Conservation (phyloP, 2,329 filamentous ascomycete genomes). For the Penicillium sp. region DNA sequence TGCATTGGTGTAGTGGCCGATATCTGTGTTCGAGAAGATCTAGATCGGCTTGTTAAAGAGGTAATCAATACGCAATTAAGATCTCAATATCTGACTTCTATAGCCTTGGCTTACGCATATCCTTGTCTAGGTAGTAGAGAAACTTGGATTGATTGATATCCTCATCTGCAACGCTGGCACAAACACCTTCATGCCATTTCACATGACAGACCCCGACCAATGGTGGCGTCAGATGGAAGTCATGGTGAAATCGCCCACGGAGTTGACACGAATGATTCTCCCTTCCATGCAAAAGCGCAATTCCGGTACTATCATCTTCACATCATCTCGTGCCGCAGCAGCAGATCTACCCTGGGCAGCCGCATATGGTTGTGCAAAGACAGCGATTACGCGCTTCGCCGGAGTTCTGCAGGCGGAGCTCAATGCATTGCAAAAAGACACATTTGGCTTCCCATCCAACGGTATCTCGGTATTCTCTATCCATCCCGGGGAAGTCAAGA, state of each 20-base stretch:
- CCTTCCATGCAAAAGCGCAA: not conserved
- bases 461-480: slow-evolving; percentile 1
- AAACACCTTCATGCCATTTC: slow-evolving; percentile 3
- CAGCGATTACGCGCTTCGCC: not conserved
- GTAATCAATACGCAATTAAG: not conserved
- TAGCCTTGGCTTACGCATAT: not conserved
- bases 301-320: not conserved
- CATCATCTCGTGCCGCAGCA: not conserved
- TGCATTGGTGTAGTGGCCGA: not conserved
- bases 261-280: not conserved
- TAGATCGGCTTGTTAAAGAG: not conserved
- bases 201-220: not conserved
- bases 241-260: not conserved
- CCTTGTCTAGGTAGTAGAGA: not conserved
- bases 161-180: not conserved
- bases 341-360: not conserved
- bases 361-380: not conserved
- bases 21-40: not conserved
- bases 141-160: not conserved
- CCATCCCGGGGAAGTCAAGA: not conserved
- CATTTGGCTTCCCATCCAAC: not conserved
- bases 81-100: not conserved
- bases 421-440: not conserved
- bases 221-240: slow-evolving; percentile 4
- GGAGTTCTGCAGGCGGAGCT: not conserved